Conservation (phyloP, 2,329 filamentous ascomycete genomes). For the Apiospora malaysiana region DNA sequence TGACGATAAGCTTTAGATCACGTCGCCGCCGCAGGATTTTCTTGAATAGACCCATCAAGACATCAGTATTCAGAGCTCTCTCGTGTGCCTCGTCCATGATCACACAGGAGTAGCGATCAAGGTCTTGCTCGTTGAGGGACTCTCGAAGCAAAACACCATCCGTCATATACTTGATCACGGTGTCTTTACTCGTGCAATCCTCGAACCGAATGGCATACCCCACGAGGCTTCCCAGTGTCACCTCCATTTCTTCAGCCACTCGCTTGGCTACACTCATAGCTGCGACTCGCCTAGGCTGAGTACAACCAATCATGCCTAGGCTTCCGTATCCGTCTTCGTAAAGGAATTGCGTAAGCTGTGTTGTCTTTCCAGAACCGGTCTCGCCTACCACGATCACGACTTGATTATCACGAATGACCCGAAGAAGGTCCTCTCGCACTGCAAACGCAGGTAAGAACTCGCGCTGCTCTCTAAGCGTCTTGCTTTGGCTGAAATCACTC, state of each 20-base stretch:
- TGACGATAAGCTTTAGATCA: conserved; percentile 95
- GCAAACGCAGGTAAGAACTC: conserved; percentile 96
- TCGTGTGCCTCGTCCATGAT: conserved; percentile 99
- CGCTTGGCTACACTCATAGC: conserved; percentile 99
- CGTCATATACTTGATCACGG: conserved; percentile 98
- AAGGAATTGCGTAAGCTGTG: conserved; percentile 94
- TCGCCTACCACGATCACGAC: conserved; percentile 97
- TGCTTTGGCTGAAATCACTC: conserved; percentile 92
- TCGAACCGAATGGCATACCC: conserved; percentile 99
- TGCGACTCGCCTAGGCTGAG: conserved; percentile 92
- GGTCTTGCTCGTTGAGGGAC: conserved; percentile 87
- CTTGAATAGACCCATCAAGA: conserved; percentile 96
- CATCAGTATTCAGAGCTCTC: conserved; percentile 93
- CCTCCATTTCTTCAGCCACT: conserved; percentile 98
- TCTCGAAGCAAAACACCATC: conserved; percentile 94
- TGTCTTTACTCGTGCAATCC: conserved; percentile 95
- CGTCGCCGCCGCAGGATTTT: conserved; percentile 89
- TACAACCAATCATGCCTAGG: conserved; percentile 91
- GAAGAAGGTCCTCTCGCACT: conserved; percentile 88
- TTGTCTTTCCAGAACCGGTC: conserved; percentile 97
- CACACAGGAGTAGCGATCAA: conserved; percentile 96
- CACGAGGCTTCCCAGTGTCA: conserved; percentile 83
- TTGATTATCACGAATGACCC: conserved; percentile 95
- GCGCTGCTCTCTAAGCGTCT: conserved; percentile 86
- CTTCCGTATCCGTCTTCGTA: conserved; percentile 94